These are phyloP conservation scores for Debaryomyces nepalensis DNA, from an alignment of 1,139 yeast genomes.

Conservation along the genomic window DNA sequence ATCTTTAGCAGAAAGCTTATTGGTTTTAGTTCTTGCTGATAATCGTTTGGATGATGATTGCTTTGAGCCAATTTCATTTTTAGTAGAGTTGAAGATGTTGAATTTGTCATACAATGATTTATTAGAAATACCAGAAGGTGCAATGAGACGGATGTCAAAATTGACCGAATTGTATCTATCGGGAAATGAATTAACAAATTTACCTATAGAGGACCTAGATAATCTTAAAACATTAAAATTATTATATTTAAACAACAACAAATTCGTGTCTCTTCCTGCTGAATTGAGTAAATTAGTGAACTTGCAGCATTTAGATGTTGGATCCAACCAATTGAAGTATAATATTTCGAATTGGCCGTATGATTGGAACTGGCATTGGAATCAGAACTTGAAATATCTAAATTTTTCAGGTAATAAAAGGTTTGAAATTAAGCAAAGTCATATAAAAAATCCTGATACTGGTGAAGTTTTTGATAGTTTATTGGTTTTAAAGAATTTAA, in stretches of 20 bases:
- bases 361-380: conserved; percentile 98
- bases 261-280: conserved; percentile 85
- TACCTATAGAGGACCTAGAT: conserved; percentile 87
- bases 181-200: conserved; percentile 77
- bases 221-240: conserved; percentile 59
- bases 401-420: conserved; percentile 93
- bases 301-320: conserved; percentile 81
- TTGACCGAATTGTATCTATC: conserved; percentile 76
- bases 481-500: conserved; percentile 69
- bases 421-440: conserved; percentile 78
- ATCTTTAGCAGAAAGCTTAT: conserved; percentile 56
- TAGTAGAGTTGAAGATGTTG: conserved; percentile 62
- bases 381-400: conserved; percentile 72
- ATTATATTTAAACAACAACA: conserved; percentile 79
- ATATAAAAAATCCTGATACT: conserved; percentile 50
- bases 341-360: conserved; percentile 93
- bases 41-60: conserved; percentile 81
- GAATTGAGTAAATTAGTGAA: conserved; percentile 74
- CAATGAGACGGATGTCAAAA: conserved; percentile 58
- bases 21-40: conserved; percentile 72
- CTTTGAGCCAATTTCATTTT: conserved; percentile 68
- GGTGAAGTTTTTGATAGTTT: conserved; percentile 73
- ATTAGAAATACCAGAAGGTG: conserved; percentile 78
- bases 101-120: conserved; percentile 86
- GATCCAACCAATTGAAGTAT: conserved; percentile 87